A percentile compares a stretch with the other conserved stretches of the same genome.
These are phyloP conservation scores for Hyphodiscus sp. DNA, from an alignment of 2,329 filamentous ascomycete species.

Conservation along the genomic window DNA sequence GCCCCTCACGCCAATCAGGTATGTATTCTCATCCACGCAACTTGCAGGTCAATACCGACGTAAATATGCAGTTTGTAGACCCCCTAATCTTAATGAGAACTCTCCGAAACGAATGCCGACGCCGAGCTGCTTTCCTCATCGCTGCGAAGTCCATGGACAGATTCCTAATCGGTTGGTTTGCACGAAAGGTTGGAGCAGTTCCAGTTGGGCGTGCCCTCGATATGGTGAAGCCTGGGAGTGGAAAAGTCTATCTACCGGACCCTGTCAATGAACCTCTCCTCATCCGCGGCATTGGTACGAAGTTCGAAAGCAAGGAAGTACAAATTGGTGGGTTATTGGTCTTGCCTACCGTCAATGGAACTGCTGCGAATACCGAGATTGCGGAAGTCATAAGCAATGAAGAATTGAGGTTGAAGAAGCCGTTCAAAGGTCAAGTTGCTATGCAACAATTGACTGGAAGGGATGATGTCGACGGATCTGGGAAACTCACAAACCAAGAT, in stretches of 20 bases:
- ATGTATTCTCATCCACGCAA: slow-evolving; percentile 25
- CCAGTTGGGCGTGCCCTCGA: slow-evolving; percentile 93
- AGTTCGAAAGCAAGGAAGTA: slow-evolving; percentile 68
- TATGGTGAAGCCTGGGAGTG: slow-evolving; percentile 69
- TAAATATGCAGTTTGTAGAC: slow-evolving; percentile 71
- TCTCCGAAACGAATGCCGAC: slow-evolving; percentile 73
- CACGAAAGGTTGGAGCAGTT: slow-evolving; percentile 78
- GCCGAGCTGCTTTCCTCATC: slow-evolving; percentile 86
- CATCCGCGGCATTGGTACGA: slow-evolving; percentile 63
- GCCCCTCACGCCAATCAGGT: slow-evolving; percentile 96
- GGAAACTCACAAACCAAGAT: slow-evolving; percentile 28
- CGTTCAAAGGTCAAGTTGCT: slow-evolving; percentile 72
- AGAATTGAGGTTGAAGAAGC: slow-evolving; percentile 79
- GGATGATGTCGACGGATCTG: slow-evolving; percentile 60
- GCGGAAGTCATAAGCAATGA: slow-evolving; percentile 71
- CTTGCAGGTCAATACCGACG: background rate
- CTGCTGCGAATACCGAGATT: slow-evolving; percentile 75
- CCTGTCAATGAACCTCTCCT: slow-evolving; percentile 66
- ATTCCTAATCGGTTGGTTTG: slow-evolving; percentile 80
- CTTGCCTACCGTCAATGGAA: slow-evolving; percentile 74
- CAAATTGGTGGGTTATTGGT: slow-evolving; percentile 80
- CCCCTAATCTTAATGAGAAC: slow-evolving; percentile 89
- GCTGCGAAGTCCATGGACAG: slow-evolving; percentile 93
- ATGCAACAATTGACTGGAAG: slow-evolving; percentile 77
- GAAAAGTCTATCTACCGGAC: slow-evolving; percentile 83